A percentile compares a stretch with the other conserved stretches of the same genome.
phyloP scores from a whole-genome alignment of 2,329 filamentous ascomycete species.

The Thielaviopsis populi region DNA sequence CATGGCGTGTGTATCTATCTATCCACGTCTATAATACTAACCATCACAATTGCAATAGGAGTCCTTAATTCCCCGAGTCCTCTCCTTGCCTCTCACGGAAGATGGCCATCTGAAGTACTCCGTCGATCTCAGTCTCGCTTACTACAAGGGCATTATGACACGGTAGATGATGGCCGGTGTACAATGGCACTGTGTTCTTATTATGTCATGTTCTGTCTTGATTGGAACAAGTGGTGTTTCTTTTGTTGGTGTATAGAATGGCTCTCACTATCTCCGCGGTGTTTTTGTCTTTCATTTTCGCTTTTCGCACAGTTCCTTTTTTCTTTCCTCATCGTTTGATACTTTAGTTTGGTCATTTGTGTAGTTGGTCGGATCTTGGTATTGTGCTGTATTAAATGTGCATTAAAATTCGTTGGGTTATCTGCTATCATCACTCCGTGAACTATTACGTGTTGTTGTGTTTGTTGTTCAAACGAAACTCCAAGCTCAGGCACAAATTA shows the following conservation, averaged over 20 bases:
- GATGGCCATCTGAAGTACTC: constrained; percentile 58
- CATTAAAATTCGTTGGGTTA: background rate
- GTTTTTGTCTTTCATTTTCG: background rate
- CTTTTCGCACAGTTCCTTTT: background rate
- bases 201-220: too few species aligned
- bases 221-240: background rate
- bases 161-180: constrained; percentile 14
- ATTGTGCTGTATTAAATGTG: background rate
- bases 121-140: constrained; percentile 51
- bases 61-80: constrained; percentile 29
- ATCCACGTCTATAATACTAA: constrained; percentile 17
- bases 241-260: constrained; percentile 1
- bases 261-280: background rate
- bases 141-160: constrained; percentile 51
- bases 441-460: background rate
- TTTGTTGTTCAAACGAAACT: background rate
- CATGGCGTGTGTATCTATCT: constrained; percentile 25
- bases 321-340: background rate
- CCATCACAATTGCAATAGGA: constrained; percentile 6
- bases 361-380: background rate
- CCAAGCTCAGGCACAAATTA: background rate
- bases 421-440: background rate
- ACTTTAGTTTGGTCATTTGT: background rate
- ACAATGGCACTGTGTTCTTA: too few species aligned
- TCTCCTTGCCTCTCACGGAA: constrained; percentile 52